Evolutionary conservation across 2,329 filamentous ascomycete genomes (phyloP), one percentile per base, ranked within the genome.

Genomic region (Chaetomiaceae sp.): DNA sequence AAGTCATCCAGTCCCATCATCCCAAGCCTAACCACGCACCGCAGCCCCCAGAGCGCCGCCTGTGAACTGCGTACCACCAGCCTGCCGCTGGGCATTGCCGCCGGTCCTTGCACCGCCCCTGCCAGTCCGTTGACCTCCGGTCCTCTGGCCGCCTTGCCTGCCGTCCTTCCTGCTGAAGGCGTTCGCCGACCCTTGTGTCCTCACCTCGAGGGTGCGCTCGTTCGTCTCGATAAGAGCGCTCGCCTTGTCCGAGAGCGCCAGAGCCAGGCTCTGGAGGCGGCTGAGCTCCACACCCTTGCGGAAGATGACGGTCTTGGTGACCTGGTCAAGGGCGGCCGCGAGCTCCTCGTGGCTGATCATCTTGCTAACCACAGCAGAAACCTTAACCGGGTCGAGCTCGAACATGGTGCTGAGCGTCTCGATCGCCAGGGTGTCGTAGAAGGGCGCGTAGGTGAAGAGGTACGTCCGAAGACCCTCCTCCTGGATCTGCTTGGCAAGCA

Each of bases 261-360:
- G 85, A 29, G 95, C 91, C 67, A 99, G 80, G 71, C 89, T 96
- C 76, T 99, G 94, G 61, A 99, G 83, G 64, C 95, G 85, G 68
- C 90, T 96, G 61, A 99, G 84, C 80, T 99, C 95, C 59, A 99
- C 94, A 55, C 94, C 95, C 85, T 99, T 97, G 73, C 94, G 88
- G 89, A 99, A 99, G 76, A 97, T 94, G 73, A 99, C 90, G 47
- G 90, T 95, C 63, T 88, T 86, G 66, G 95, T 96, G 74, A 99
- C 92, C 75, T 99, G 94, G 77, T 99, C 95, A 25, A 99, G 84
- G 34, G 94, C 95, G 39, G 94, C 94, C 9, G 89, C 89, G 46
- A 99, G 85, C 74, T 99, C 94, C 75, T 99, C 94, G 77, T 99
- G 94, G 66, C 91, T 95, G 72, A 99, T 97, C 94, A 99, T 99